These are phyloP conservation scores for Chytriomyces sp. DNA, from an alignment of 192 early-diverging fungal species.

Conservation along the genomic window DNA sequence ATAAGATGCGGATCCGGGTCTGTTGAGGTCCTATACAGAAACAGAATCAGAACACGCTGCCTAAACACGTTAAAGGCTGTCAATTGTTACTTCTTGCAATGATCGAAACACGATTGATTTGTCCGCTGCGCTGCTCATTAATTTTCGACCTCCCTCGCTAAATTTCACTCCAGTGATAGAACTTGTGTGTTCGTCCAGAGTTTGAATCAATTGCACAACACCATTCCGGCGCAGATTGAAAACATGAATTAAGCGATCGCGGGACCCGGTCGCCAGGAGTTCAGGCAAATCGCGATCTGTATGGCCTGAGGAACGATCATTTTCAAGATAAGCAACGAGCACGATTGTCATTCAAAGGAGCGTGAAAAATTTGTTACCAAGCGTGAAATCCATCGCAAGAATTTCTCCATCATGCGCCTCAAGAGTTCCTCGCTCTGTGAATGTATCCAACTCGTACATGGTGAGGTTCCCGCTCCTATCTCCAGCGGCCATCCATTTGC, in stretches of 20 bases:
- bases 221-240: conserved; percentile 59
- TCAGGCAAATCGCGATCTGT: background rate
- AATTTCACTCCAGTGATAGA: conserved; percentile 79
- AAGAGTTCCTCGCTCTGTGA: conserved; percentile 65
- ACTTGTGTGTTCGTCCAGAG: conserved; percentile 84
- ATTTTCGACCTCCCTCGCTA: conserved; percentile 60
- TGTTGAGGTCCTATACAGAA: background rate
- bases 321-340: no score
- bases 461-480: conserved; percentile 75
- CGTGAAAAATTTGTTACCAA: no score
- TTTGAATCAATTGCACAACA: conserved; percentile 72
- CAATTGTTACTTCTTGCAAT: conserved; percentile 28
- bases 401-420: conserved; percentile 84
- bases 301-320: no score
- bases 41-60: background rate
- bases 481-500: conserved; percentile 70
- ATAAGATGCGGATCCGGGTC: background rate
- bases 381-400: conserved; percentile 73
- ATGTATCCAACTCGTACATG: conserved; percentile 64
- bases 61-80: background rate
- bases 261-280: conserved; percentile 74
- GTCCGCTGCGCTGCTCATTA: conserved; percentile 82
- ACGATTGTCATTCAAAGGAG: no score
- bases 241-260: conserved; percentile 78
- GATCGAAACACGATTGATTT: conserved; percentile 79